These are phyloP conservation scores for Aurantiochytrium sp. DNA, from an alignment of 108 stramenopile genomes.

Conservation along the genomic window DNA sequence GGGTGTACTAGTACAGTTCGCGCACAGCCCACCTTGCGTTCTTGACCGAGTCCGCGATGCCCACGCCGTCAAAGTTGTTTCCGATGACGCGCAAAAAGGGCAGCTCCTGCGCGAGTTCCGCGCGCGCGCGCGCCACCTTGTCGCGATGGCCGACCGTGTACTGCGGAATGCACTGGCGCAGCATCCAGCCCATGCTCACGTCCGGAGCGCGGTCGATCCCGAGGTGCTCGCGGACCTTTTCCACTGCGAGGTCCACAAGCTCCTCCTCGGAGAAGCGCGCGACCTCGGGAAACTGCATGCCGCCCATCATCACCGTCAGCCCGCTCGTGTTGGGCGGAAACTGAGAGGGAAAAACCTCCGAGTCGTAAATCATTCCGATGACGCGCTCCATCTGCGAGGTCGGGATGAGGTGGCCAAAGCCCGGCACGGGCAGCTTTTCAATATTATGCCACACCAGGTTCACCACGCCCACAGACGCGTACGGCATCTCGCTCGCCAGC, in stretches of 20 bases:
- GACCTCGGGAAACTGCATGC: not conserved
- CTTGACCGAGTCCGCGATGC: not conserved
- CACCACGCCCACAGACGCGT: not conserved
- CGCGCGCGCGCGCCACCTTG: not conserved
- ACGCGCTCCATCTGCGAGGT: not conserved
- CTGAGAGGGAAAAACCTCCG: conserved; percentile 23
- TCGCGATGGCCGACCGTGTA: not conserved
- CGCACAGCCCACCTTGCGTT: not conserved
- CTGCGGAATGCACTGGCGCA: not conserved
- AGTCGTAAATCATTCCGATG: conserved; percentile 7
- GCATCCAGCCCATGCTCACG: not conserved
- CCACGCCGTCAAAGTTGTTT: conserved; percentile 22
- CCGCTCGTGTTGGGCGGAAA: not conserved
- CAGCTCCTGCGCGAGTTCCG: not conserved
- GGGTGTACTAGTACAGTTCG: not conserved
- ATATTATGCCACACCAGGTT: not conserved
- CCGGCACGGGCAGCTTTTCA: not conserved
- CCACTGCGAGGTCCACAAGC: not conserved
- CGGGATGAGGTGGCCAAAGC: conserved; percentile 12
- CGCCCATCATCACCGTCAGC: conserved; percentile 27
- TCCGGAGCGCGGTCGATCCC: not conserved
- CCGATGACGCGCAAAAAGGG: not conserved
- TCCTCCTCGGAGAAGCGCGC: not conserved
- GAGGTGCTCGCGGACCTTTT: not conserved
- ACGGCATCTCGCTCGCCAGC: not conserved